Evolutionary conservation across 2,329 filamentous ascomycete species (phyloP).

Genomic region (Pezicula carpinea): DNA sequence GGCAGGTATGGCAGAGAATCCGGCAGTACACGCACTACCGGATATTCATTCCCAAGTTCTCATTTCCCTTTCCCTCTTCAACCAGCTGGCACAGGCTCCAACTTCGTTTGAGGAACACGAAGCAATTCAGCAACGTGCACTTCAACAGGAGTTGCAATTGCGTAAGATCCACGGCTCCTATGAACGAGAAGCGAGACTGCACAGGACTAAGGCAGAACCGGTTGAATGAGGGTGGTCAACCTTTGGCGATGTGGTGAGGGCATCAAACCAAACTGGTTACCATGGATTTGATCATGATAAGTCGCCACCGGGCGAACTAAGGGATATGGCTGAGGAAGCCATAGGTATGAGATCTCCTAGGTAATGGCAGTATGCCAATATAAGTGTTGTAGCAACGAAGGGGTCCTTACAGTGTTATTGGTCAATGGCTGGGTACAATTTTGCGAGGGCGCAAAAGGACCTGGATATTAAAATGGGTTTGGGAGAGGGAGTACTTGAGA

Average conservation of each 20-base stretch:
- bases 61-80: not conserved
- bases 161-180: not conserved
- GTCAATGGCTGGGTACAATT: too few species aligned
- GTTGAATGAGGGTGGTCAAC: constrained; percentile 1
- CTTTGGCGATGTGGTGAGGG: constrained; percentile 2
- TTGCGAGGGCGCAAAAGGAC: too few species aligned
- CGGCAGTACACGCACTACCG: not conserved
- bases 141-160: not conserved
- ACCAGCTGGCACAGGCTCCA: not conserved
- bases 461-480: too few species aligned
- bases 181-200: too few species aligned
- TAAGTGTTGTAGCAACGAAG: not conserved
- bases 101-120: not conserved
- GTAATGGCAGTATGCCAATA: not conserved
- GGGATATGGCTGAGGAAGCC: constrained; percentile 11
- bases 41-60: not conserved
- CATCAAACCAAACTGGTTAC: not conserved
- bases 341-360: not conserved
- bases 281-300: not conserved
- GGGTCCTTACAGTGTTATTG: not conserved
- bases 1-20: not conserved
- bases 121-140: not conserved
- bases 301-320: constrained; percentile 5
- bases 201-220: not conserved
- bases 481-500: too few species aligned